Base-by-base conservation (phyloP, 768 basidiomycete species). In the Russula emetica region DNA sequence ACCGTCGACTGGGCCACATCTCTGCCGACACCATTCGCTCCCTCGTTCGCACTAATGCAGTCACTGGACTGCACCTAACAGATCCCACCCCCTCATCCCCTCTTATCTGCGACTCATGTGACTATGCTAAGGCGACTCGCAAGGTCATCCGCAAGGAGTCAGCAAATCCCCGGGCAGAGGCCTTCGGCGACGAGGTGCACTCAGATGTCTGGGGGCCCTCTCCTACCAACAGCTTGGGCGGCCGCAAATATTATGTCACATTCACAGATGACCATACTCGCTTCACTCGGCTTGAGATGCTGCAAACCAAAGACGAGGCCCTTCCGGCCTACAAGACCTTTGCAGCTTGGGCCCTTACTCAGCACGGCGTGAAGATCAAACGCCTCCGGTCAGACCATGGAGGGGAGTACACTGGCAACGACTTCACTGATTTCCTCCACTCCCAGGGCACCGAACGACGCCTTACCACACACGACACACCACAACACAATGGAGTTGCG, bases 241-340 rank as follows among this genome's bases (percentile, higher is more conserved):
- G n/a, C n/a, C n/a, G n/a, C n/a, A n/a, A n/a, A n/a, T n/a, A n/a
- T n/a, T n/a, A n/a, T n/a, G n/a, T n/a, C n/a, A n/a, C n/a, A n/a
- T n/a, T n/a, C n/a, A n/a, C n/a, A n/a, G n/a, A n/a, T n/a, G n/a
- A n/a, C n/a, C n/a, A n/a, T n/a, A n/a, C n/a, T n/a, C n/a, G 78
- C 50, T 62, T 69, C 20, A 73, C 71, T 6, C 67, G 65, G 2
- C 38, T 75, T 20, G 62, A 67, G 49, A 67, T 74, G 11, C 63
- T 79, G 2, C 57, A 56, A 2, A 63, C 60, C 1, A 80, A 79
- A 63, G 72, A 72, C 44, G 49, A 72, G 24, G 67, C 70, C 2
- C 66, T 75, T 13, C 61, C 60, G 6, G 58, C 70, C 18, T 76
- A 74, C 52, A 64, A 70, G n/a, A 50, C 66, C 0, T 75, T 70